Conservation (phyloP, 345 rosid species). For the Ailanthus altissimus region DNA sequence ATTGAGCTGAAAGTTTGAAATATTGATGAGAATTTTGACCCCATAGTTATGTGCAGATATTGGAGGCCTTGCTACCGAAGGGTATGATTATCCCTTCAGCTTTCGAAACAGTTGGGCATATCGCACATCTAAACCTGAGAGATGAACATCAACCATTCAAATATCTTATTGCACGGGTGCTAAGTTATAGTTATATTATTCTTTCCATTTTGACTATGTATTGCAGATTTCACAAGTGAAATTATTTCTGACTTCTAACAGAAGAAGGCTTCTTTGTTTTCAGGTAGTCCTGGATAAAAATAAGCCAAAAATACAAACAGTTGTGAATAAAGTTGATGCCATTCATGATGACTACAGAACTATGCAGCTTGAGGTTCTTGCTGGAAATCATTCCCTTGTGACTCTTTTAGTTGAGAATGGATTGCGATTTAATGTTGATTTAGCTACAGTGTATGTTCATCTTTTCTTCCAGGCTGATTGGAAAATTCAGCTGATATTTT, state of each 20-base stretch:
- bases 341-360: slow-evolving; percentile 78
- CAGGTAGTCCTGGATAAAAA: slow-evolving; percentile 92
- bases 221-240: slow-evolving; percentile 7
- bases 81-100: slow-evolving; percentile 81
- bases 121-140: slow-evolving; percentile 80
- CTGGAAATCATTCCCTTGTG: slow-evolving; percentile 88
- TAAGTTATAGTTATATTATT: slow-evolving; percentile 4
- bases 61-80: slow-evolving; percentile 77
- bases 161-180: slow-evolving; percentile 76
- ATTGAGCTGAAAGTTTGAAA: slow-evolving; percentile 13
- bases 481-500: slow-evolving; percentile 10
- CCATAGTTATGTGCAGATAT: slow-evolving; percentile 48
- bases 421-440: slow-evolving; percentile 79
- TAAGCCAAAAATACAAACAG: slow-evolving; percentile 86
- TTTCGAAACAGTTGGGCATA: slow-evolving; percentile 86
- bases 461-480: slow-evolving; percentile 17
- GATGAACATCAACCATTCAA: slow-evolving; percentile 76
- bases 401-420: slow-evolving; percentile 90
- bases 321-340: slow-evolving; percentile 80
- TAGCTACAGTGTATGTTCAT: slow-evolving; percentile 70
- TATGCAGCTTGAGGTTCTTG: slow-evolving; percentile 92
- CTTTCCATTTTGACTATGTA: slow-evolving; percentile 5
- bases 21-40: slow-evolving; percentile 12
- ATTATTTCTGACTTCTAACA: slow-evolving; percentile 14
- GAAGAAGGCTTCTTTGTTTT: slow-evolving; percentile 14